Evolutionary conservation across 2,329 filamentous ascomycete species (phyloP), one percentile per base, ranked within the genome.

Genomic region (Neopestalotiopsis sp.): DNA sequence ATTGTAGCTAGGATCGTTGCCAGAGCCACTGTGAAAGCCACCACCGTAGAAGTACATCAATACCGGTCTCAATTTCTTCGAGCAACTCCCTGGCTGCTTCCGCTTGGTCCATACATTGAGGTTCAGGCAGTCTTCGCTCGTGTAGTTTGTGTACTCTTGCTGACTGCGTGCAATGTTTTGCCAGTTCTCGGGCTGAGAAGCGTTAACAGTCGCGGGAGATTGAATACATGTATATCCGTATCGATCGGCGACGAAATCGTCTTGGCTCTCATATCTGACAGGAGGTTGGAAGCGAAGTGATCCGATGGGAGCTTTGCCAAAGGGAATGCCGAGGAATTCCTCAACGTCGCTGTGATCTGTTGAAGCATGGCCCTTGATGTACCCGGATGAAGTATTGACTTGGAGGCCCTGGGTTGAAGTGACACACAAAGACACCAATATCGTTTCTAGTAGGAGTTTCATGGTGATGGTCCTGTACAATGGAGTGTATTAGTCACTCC

Each of bases 31-130:
- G 59, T 65, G 12, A 40, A 32, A 4, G 66, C 66, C 3, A 63
- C 72, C 71, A 12, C 72, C 72, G 24, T 70, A 66, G 56, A 83
- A 75, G 70, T 76, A 83, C 5, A 83, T 71, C 42, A 81, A 69
- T 3, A 83, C 81, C 0, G 81, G 77, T 63, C 80, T 81, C 49
- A 53, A 20, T 53, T 17, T n/a, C 45, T 53, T 53, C n/a, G 45
- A 53, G 45, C 45, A 53, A 53, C 4, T 53, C n/a, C n/a, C 10
- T 58, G 10, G 0, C 68, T 59, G 56, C 68, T 64, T 3, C 74
- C 72, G 77, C 74, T 75, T 77, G 9, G 80, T 74, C 80, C 81
- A 81, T 61, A 82, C 69, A 72, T 83, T 82, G 9, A 83, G 70
- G 0, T 76, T 78, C 12, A 83, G 69, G 32, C 81, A 83, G 67